Conservation (phyloP, 148 eudicot species). For the Vaccinium darrowii region DNA sequence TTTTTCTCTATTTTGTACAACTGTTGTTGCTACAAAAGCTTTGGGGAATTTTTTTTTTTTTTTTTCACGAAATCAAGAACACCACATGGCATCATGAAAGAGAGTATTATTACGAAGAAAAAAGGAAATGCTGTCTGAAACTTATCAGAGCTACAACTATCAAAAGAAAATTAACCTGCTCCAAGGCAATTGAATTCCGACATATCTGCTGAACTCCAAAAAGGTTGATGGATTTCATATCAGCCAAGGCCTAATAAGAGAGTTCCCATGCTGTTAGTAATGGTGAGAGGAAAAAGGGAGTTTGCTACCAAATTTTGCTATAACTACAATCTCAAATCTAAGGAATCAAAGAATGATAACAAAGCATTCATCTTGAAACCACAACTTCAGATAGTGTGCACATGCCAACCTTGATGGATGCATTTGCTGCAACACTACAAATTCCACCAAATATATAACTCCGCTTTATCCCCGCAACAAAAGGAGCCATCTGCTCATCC, state of each 20-base stretch:
- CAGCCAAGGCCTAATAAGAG: conserved; percentile 77
- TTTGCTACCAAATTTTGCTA: not conserved
- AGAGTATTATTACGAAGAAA: not conserved
- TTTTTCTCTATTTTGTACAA: not conserved
- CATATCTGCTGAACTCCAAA: conserved; percentile 99
- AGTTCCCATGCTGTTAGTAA: not conserved
- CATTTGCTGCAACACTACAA: conserved; percentile 80
- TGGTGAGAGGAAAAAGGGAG: not conserved
- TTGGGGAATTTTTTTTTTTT: not conserved
- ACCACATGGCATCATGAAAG: not conserved
- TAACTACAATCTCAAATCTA: conserved; percentile 18
- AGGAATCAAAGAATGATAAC: not conserved
- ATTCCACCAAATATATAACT: conserved; percentile 94
- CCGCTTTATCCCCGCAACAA: conserved; percentile 72
- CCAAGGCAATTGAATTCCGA: conserved; percentile 92
- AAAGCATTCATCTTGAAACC: not conserved
- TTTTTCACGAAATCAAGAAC: not conserved
- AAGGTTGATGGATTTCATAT: conserved; percentile 83
- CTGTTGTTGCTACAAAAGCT: not conserved
- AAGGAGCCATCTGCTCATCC: conserved; percentile 95
- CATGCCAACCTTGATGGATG: conserved; percentile 71
- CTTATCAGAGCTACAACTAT: conserved; percentile 1
- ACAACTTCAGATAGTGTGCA: conserved; percentile 17
- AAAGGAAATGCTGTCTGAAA: not conserved
- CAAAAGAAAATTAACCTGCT: conserved; percentile 60